Base-by-base conservation (phyloP, 768 basidiomycete species). In the Boletus rubropictus region DNA sequence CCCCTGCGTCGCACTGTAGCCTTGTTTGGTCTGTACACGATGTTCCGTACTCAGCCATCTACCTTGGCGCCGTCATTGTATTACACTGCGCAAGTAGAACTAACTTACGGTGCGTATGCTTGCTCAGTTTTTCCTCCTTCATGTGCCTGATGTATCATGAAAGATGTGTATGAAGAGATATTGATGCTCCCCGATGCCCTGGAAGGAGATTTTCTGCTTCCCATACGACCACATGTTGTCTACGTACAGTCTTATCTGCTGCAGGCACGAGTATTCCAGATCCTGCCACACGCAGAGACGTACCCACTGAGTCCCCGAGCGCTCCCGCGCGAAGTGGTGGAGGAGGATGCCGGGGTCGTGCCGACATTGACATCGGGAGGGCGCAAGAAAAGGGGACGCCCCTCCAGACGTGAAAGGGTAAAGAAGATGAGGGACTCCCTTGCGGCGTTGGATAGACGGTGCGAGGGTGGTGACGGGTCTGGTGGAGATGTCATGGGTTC, bases 1-100 rank as follows among this genome's bases (percentile, higher is more conserved):
- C 78, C 78, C 5, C 68, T 86, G 35, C 71, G 66, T n/a, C 75
- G 80, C 50, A 72, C 73, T 6, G 76, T 76, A 18, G 83, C 81
- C 1, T 59, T 89, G 20, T 88, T 89, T 59, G 82, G 74, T 4
- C 60, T 85, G 39, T 89, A 89, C 59, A 77, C 80, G 3, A 83
- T 89, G 54, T 80, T 79, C 59, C 70, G 67, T 46, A 81, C 84
- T 9, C 89, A 89, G 64, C 82, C 86, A 12, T 69, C 71, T 9
- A 64, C 69, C 9, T 72, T 78, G 4, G 67, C 72, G 4, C 81
- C 82, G 18, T 54, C 72, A 8, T 62, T 89, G 27, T 69, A 77
- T 58, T 55, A 61, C 20, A 53, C 78, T n/a, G 60, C 64, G n/a
- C 74, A 80, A 50, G 74, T 87, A 27, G 74, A 78, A 8, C 75